Base-by-base conservation (phyloP, 2,329 filamentous ascomycete species). In the Triangularia verruculosa region DNA sequence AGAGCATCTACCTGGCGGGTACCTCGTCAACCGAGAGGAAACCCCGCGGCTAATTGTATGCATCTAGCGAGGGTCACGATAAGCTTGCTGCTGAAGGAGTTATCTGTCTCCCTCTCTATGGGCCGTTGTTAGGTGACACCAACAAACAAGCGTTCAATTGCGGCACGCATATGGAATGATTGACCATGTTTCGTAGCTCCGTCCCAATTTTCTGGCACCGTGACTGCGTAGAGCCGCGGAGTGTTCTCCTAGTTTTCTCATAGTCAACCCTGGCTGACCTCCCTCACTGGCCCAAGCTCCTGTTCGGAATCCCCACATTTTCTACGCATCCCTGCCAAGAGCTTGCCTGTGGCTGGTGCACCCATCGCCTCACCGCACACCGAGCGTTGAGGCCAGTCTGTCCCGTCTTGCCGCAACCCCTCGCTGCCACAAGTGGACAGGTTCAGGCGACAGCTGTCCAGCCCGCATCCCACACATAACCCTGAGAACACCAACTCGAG, bases 301-400 rank as follows among this genome's bases (percentile, higher is more conserved):
- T 17, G 2, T 11, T 11, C 39, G 11, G 6, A 47, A 47, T 47
- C 17, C 39, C 39, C 39, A 47, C 39, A 47, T 20, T 47, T 47
- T 9, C 17, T 47, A 47, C 39, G 9, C 6, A 7, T 47, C 39
- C 39, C 39, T 47, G 39, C 39, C 39, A 47, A 47, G 39, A 47
- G 39, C 39, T 20, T 20, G 39, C 11, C 39, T 47, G 39, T 47
- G 39, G 39, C 39, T 47, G 39, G 39, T 47, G 39, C 39, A 9
- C 9, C 39, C n/a, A 17, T 47, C n/a, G 39, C 39, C n/a, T 47
- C 39, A 47, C 39, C 17, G 39, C 39, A 47, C 39, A 47, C 39
- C n/a, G 39, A 47, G 17, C 39, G n/a, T 52, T 68, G 62, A 66
- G 67, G 69, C 69, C 69, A 70, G 67, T 63, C 61, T 67, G 67